Conservation (phyloP, 257 asterid genomes). For the Verbena officinalis region DNA sequence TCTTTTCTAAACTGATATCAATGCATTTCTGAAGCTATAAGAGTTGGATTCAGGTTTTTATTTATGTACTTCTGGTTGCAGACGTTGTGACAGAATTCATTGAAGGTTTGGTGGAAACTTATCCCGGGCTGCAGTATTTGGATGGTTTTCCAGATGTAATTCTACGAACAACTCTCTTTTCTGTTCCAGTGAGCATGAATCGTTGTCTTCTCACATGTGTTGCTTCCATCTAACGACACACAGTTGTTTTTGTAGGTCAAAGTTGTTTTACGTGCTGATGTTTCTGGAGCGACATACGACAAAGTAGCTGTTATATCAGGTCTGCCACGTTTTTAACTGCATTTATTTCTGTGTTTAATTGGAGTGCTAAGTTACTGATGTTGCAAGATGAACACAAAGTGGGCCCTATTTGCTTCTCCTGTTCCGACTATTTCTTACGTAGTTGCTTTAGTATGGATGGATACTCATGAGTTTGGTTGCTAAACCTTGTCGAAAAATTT, state of each 20-base stretch:
- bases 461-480: not conserved
- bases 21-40: not conserved
- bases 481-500: slow-evolving; percentile 1
- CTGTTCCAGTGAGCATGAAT: not conserved
- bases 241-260: slow-evolving; percentile 57
- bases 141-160: slow-evolving; percentile 93
- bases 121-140: slow-evolving; percentile 92
- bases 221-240: slow-evolving; percentile 24
- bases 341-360: slow-evolving; percentile 12
- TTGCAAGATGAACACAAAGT: slow-evolving; percentile 1
- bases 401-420: slow-evolving; percentile 18
- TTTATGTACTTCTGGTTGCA: slow-evolving; percentile 42
- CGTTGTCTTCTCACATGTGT: not conserved
- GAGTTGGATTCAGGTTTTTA: slow-evolving; percentile 9
- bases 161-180: slow-evolving; percentile 2
- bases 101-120: slow-evolving; percentile 93
- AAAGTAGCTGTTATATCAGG: slow-evolving; percentile 97
- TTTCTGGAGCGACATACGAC: slow-evolving; percentile 65
- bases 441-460: slow-evolving; percentile 5
- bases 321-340: slow-evolving; percentile 27
- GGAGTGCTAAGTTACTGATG: slow-evolving; percentile 9
- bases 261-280: slow-evolving; percentile 96
- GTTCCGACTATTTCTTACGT: slow-evolving; percentile 3
- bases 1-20: not conserved
- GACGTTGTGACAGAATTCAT: slow-evolving; percentile 97